phyloP scores from a whole-genome alignment of 2,329 filamentous ascomycete species.

The Fonsecaea erecta region DNA sequence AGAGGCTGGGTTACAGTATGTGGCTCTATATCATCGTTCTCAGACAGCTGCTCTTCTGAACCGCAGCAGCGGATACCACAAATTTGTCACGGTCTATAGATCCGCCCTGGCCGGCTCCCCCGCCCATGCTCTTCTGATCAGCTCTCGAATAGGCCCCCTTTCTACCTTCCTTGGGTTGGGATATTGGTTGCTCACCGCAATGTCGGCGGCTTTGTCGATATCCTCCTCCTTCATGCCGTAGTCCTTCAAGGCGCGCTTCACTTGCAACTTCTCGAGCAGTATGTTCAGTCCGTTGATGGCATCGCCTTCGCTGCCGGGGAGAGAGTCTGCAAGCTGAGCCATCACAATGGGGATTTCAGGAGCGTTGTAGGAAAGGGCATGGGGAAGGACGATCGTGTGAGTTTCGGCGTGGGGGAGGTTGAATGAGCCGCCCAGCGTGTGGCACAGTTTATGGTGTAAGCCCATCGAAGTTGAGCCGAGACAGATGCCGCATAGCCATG shows the following conservation, averaged over 20 bases:
- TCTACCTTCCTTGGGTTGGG: constrained; percentile 64
- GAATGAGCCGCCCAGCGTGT: constrained; percentile 67
- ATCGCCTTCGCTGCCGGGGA: constrained; percentile 64
- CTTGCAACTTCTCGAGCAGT: constrained; percentile 58
- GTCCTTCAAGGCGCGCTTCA: constrained; percentile 59
- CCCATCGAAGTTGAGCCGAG: constrained; percentile 66
- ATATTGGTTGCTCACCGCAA: constrained; percentile 63
- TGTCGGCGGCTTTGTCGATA: constrained; percentile 64
- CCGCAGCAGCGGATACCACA: background rate
- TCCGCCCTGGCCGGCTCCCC: constrained; percentile 51
- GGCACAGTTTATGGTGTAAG: constrained; percentile 71
- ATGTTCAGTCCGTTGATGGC: constrained; percentile 63
- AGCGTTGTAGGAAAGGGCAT: constrained; percentile 67
- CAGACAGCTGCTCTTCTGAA: background rate
- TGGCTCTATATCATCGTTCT: background rate
- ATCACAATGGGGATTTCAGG: constrained; percentile 59
- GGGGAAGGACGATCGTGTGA: constrained; percentile 66
- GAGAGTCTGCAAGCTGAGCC: constrained; percentile 56
- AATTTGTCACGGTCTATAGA: constrained; percentile 17
- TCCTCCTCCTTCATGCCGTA: constrained; percentile 65
- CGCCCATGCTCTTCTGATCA: constrained; percentile 65
- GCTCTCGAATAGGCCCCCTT: constrained; percentile 57
- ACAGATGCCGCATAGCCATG: constrained; percentile 67
- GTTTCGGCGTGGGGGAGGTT: constrained; percentile 69
- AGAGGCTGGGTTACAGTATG: background rate